These are phyloP conservation scores for Oenanthe sinensis DNA, from an alignment of 129 eudicot genomes.

Conservation along the genomic window DNA sequence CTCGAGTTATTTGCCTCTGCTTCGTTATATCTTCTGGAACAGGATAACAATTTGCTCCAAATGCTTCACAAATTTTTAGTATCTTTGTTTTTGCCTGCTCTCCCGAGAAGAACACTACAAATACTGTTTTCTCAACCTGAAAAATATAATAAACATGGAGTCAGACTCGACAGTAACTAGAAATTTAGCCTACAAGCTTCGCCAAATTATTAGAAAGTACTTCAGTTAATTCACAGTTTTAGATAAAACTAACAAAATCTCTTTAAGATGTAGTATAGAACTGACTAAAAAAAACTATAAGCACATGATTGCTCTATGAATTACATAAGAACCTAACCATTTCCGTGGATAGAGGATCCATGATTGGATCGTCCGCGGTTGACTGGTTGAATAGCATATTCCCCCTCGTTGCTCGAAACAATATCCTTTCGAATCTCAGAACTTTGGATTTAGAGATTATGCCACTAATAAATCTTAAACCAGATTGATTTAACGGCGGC, in stretches of 20 bases:
- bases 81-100: slow-evolving; percentile 94
- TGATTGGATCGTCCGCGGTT: slow-evolving; percentile 66
- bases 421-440: slow-evolving; percentile 76
- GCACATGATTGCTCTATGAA: neutral
- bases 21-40: slow-evolving; percentile 80
- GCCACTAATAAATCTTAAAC: slow-evolving; percentile 85
- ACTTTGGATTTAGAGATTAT: slow-evolving; percentile 68
- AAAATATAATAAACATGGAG: slow-evolving; percentile 11
- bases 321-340: slow-evolving; percentile 36
- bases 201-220: neutral
- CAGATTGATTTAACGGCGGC: slow-evolving; percentile 56
- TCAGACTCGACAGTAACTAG: neutral
- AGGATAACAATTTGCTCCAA: slow-evolving; percentile 97
- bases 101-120: slow-evolving; percentile 96
- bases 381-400: slow-evolving; percentile 94
- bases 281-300: neutral
- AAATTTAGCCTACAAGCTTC: neutral
- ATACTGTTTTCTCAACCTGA: slow-evolving; percentile 93
- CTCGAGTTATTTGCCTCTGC: slow-evolving; percentile 81
- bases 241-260: neutral
- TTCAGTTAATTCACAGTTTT: neutral
- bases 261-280: neutral
- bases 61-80: slow-evolving; percentile 95
- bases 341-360: slow-evolving; percentile 81
- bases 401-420: slow-evolving; percentile 98